phyloP scores from a whole-genome alignment of 1,284 basidiomycete species.

The Acaromyces ingoldii region DNA sequence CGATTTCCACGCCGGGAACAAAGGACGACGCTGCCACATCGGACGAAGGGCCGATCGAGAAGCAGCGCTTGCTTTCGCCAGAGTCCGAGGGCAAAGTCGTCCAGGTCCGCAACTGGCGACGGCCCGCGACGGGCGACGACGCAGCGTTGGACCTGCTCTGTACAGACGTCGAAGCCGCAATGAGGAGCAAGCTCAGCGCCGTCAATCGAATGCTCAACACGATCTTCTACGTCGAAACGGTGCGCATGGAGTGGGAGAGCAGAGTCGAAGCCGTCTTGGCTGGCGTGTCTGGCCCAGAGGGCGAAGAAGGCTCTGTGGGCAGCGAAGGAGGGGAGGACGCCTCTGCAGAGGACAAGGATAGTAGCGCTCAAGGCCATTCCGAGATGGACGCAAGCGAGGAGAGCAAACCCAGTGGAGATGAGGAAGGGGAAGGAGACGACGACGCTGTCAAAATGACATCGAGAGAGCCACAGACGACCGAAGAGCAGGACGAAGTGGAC shows the following conservation, averaged over 20 bases:
- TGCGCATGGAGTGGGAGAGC: conserved; percentile 94
- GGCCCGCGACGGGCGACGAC: conserved; percentile 58
- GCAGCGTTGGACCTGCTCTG: conserved; percentile 73
- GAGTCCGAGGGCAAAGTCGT: conserved; percentile 38
- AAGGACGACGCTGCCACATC: conserved; percentile 76
- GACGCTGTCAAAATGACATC: too few relatives aligned
- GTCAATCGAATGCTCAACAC: conserved; percentile 96
- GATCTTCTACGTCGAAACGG: conserved; percentile 93
- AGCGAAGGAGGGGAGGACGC: conserved; percentile 54
- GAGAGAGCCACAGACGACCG: conserved; percentile 13
- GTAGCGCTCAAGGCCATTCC: neutral
- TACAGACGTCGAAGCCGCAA: conserved; percentile 78
- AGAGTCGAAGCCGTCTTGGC: conserved; percentile 67
- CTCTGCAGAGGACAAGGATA: conserved; percentile 40
- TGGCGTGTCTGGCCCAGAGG: conserved; percentile 45
- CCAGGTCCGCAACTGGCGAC: conserved; percentile 33
- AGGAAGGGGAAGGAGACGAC: conserved; percentile 10
- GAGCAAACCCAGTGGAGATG: neutral
- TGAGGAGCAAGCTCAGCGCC: conserved; percentile 88
- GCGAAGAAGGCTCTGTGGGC: conserved; percentile 14
- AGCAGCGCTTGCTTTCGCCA: conserved; percentile 77
- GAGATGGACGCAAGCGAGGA: conserved; percentile 25
- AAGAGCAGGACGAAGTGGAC: conserved; percentile 15
- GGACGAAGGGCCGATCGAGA: conserved; percentile 73
- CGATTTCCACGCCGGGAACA: conserved; percentile 80